Conservation (phyloP, 2,329 filamentous ascomycete genomes). For the Cordyceps pruinosa region DNA sequence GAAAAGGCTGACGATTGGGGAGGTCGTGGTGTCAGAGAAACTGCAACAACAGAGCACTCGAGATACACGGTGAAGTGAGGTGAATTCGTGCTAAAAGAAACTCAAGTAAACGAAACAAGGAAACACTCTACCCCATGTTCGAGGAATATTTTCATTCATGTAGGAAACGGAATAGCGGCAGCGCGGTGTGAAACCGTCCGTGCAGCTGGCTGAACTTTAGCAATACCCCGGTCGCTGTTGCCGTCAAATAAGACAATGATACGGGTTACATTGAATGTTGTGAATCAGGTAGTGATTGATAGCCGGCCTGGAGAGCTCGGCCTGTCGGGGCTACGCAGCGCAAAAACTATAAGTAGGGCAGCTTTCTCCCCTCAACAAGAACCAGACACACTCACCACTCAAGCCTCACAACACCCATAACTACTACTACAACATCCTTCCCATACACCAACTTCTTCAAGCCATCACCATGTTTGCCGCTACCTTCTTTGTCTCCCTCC, state of each 20-base stretch:
- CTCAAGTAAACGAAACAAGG: too few species aligned
- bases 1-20: too few species aligned
- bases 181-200: neutral
- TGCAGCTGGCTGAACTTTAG: neutral
- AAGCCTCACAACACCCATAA: neutral
- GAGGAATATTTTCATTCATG: too few species aligned
- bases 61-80: too few species aligned
- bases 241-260: neutral
- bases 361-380: neutral
- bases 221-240: neutral
- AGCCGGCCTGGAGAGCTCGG: neutral
- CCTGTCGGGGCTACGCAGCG: neutral
- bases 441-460: neutral
- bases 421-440: neutral
- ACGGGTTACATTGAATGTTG: too few species aligned
- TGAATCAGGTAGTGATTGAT: too few species aligned
- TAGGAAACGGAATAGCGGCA: neutral
- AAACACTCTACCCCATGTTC: too few species aligned
- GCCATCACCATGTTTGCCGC: conserved; percentile 2
- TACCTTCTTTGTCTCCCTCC: neutral
- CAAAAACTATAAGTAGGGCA: neutral
- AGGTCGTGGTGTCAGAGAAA: too few species aligned
- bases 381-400: neutral
- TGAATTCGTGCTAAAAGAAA: too few species aligned
- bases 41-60: too few species aligned